These are phyloP conservation scores for Galeopsis tetrahit DNA, from an alignment of 257 asterid genomes.

Conservation along the genomic window DNA sequence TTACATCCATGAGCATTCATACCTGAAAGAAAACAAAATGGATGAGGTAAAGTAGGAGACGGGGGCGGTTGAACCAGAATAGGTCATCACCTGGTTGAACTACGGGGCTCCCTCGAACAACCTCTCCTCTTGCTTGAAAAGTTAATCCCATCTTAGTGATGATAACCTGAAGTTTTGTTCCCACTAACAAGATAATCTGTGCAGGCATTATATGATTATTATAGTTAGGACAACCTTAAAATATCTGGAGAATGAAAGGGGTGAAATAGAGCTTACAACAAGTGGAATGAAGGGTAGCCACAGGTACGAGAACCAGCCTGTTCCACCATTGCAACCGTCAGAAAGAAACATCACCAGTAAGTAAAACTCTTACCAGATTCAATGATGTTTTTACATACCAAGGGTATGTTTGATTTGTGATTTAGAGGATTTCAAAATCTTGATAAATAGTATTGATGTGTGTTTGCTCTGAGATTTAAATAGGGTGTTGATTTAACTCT, in stretches of 20 bases:
- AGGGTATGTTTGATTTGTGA: too few relatives aligned
- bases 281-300: conserved; percentile 70
- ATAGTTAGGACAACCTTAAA: neutral
- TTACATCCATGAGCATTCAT: neutral
- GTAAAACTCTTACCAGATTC: neutral
- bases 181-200: conserved; percentile 59
- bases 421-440: too few relatives aligned
- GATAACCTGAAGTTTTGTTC: conserved; percentile 63
- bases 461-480: too few relatives aligned
- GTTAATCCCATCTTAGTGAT: conserved; percentile 65
- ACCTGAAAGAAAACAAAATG: conserved; percentile 71
- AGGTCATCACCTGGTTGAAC: conserved; percentile 66
- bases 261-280: conserved; percentile 42
- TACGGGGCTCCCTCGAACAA: conserved; percentile 53
- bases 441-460: too few relatives aligned
- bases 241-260: neutral
- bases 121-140: conserved; percentile 59
- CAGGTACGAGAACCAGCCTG: conserved; percentile 56
- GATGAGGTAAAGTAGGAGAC: conserved; percentile 54
- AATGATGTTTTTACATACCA: neutral
- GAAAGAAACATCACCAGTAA: neutral
- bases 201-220: neutral
- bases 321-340: conserved; percentile 14
- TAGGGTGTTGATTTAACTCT: too few relatives aligned
- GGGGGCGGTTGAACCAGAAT: conserved; percentile 69